Percentiles rank a stretch among this genome's conserved stretches.
Conservation (phyloP, 495 filamentous ascomycete species). For the Tuber indicum region DNA sequence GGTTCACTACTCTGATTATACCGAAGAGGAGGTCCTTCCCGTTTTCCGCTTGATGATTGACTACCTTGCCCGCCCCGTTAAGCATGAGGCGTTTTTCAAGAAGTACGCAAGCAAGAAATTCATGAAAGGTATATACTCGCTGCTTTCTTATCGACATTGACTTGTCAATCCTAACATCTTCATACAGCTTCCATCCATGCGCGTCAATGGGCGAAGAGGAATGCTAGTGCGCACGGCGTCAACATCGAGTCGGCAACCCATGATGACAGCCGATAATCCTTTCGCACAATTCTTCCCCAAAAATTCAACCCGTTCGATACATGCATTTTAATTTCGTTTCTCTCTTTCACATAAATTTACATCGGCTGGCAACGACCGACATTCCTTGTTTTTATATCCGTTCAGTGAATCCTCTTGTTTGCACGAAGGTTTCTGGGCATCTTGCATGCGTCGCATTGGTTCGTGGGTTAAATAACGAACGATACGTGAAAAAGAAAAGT, state of each 20-base stretch:
- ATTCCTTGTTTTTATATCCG: conserved; percentile 30
- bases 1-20: conserved; percentile 89
- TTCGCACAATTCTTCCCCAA: conserved; percentile 14
- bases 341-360: conserved; percentile 36
- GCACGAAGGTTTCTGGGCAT: conserved; percentile 27
- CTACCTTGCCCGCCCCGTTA: conserved; percentile 79
- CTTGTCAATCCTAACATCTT: conserved; percentile 38
- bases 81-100: conserved; percentile 96
- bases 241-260: conserved; percentile 30
- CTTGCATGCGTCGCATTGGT: conserved; percentile 34
- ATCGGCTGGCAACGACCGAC: conserved; percentile 39
- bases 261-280: conserved; percentile 31
- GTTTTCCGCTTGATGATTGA: conserved; percentile 93
- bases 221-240: conserved; percentile 44
- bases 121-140: conserved; percentile 65
- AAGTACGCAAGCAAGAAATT: conserved; percentile 99
- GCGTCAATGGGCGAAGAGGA: conserved; percentile 85
- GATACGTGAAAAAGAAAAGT: conserved; percentile 38
- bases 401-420: conserved; percentile 33
- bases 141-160: conserved; percentile 10
- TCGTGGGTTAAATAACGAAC: conserved; percentile 38
- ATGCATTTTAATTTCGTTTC: conserved; percentile 39
- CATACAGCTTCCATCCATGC: conserved; percentile 76
- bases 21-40: conserved; percentile 83
- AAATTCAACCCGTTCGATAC: conserved; percentile 17